These are phyloP conservation scores for Apiospora malaysiana DNA, from an alignment of 2,329 filamentous ascomycete species.

Conservation along the genomic window DNA sequence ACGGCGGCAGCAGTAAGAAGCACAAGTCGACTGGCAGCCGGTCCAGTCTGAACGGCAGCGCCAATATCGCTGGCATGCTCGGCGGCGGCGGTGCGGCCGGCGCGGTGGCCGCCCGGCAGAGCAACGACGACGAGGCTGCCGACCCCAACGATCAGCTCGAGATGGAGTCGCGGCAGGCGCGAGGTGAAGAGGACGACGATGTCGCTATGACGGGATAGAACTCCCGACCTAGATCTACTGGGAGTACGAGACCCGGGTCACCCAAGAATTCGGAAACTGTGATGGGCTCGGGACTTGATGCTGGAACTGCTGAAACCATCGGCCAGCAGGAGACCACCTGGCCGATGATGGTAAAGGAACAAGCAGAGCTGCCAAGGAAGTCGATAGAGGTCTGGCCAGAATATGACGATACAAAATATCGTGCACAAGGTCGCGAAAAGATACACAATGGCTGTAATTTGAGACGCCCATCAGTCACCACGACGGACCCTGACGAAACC, in stretches of 20 bases:
- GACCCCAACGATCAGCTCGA: conserved; percentile 61
- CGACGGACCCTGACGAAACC: neutral
- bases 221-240: neutral
- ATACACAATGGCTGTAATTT: too few species aligned
- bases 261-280: neutral
- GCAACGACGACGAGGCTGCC: conserved; percentile 38
- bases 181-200: conserved; percentile 51
- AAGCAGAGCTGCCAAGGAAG: neutral
- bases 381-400: neutral
- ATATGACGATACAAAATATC: neutral
- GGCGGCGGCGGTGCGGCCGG: conserved; percentile 36
- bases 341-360: neutral
- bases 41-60: conserved; percentile 33
- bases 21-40: conserved; percentile 40
- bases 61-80: conserved; percentile 34
- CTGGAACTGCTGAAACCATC: neutral
- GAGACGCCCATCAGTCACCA: too few species aligned
- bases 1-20: conserved; percentile 42
- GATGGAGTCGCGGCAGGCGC: conserved; percentile 58
- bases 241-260: neutral
- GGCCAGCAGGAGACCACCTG: neutral
- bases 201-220: conserved; percentile 65
- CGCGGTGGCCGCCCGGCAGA: conserved; percentile 29
- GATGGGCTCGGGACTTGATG: neutral
- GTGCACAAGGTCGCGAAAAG: too few species aligned